A percentile compares a stretch with the other conserved stretches of the same genome.
Evolutionary conservation across 2,329 filamentous ascomycete species (phyloP).

Genomic region (Trichophyton mentagrophytes): DNA sequence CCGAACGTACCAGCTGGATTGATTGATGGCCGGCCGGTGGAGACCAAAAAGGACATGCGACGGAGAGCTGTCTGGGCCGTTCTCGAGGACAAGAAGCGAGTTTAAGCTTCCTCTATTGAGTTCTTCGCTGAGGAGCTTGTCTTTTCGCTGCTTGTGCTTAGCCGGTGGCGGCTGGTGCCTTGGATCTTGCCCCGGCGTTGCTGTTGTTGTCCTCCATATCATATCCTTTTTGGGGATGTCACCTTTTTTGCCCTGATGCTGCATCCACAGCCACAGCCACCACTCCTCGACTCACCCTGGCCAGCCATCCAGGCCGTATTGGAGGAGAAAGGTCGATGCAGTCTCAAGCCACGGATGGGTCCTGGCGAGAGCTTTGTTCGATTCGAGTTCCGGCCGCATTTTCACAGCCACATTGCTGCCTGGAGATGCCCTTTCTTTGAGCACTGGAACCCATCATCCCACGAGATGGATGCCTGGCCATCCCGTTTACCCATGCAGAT

Average conservation of each 20-base stretch:
- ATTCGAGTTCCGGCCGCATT: no score
- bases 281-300: not conserved
- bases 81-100: no score
- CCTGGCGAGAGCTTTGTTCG: no score
- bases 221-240: not conserved
- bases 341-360: no score
- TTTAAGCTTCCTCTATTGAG: slow-evolving; percentile 1
- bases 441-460: no score
- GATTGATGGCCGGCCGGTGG: not conserved
- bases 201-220: no score
- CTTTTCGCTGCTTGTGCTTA: not conserved
- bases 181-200: not conserved
- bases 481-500: not conserved
- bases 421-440: no score
- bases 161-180: not conserved
- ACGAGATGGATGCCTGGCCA: not conserved
- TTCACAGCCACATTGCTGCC: no score
- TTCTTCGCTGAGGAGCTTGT: not conserved
- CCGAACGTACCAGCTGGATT: not conserved
- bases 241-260: not conserved
- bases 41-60: not conserved
- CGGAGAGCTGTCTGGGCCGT: not conserved
- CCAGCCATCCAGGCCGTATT: not conserved
- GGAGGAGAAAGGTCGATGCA: no score
- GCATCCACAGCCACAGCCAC: not conserved